These are phyloP conservation scores for Metahyphopichia silvanorum DNA, from an alignment of 805 yeast genomes.

Conservation along the genomic window DNA sequence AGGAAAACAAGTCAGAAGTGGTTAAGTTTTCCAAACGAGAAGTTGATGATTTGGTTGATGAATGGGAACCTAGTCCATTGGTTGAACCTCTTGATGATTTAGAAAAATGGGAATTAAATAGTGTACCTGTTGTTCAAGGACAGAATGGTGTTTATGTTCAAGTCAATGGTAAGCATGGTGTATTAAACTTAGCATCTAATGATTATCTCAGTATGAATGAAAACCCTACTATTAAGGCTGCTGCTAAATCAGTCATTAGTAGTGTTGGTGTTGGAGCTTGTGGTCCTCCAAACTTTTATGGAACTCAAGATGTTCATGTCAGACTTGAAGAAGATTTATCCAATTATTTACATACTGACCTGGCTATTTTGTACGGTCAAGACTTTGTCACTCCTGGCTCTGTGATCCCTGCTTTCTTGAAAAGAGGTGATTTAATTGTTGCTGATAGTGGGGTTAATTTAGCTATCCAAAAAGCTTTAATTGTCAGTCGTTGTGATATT, in stretches of 20 bases:
- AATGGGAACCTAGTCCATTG: conserved; percentile 90
- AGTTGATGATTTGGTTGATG: conserved; percentile 77
- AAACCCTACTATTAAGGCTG: conserved; percentile 42
- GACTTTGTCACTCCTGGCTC: conserved; percentile 84
- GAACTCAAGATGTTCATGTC: conserved; percentile 89
- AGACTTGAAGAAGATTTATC: conserved; percentile 75
- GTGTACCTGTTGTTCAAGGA: conserved; percentile 63
- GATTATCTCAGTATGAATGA: conserved; percentile 68
- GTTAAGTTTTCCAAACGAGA: conserved; percentile 61
- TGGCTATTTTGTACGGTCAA: conserved; percentile 86
- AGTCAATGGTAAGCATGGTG: conserved; percentile 27
- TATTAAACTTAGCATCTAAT: conserved; percentile 65
- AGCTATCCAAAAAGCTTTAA: conserved; percentile 83
- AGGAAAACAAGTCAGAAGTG: conserved; percentile 68
- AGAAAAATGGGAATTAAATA: conserved; percentile 60
- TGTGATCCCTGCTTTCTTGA: conserved; percentile 88
- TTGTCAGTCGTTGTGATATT: conserved; percentile 81
- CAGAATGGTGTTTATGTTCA: conserved; percentile 42
- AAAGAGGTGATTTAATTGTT: conserved; percentile 89
- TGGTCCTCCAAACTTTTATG: conserved; percentile 97
- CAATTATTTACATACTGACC: conserved; percentile 70
- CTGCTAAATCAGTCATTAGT: conserved; percentile 56
- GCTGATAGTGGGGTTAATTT: conserved; percentile 78
- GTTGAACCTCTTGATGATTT: conserved; percentile 50
- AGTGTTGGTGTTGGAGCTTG: conserved; percentile 95